Percentiles rank a stretch among this genome's conserved stretches.
phyloP scores from a whole-genome alignment of 345 rosid genomes.

The Brassica cretica region DNA sequence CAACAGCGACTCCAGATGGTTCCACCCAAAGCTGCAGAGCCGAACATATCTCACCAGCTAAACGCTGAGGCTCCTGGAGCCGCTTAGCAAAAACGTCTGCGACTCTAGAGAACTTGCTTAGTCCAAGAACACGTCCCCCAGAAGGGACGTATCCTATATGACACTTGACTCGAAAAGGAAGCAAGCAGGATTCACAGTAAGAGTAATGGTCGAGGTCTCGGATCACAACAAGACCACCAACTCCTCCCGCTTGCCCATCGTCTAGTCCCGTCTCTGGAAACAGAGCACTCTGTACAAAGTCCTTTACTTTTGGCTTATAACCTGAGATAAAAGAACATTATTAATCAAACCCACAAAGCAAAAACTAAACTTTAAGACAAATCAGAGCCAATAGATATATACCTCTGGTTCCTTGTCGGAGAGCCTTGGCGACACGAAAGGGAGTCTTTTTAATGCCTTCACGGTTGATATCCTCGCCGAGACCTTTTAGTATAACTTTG shows the following conservation, averaged over 20 bases:
- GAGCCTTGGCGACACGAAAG: constrained; percentile 83
- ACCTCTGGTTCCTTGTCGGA: constrained; percentile 81
- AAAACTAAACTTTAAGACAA: neutral
- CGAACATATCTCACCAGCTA: constrained; percentile 63
- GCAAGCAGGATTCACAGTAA: constrained; percentile 81
- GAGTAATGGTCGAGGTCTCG: constrained; percentile 81
- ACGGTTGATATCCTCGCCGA: constrained; percentile 71
- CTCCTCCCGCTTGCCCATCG: constrained; percentile 78
- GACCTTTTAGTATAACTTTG: constrained; percentile 63
- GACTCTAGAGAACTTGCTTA: constrained; percentile 85
- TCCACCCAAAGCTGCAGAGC: constrained; percentile 69
- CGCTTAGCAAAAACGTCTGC: constrained; percentile 76
- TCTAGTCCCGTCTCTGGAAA: constrained; percentile 80
- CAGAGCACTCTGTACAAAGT: constrained; percentile 74
- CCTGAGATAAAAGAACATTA: constrained; percentile 43
- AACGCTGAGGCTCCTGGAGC: constrained; percentile 76
- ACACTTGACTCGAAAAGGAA: constrained; percentile 77
- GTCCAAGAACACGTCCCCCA: constrained; percentile 67
- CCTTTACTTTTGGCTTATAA: constrained; percentile 63
- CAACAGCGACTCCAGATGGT: constrained; percentile 79
- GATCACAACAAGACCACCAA: constrained; percentile 76
- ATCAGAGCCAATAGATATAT: constrained; percentile 28
- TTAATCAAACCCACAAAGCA: neutral
- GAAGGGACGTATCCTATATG: constrained; percentile 83
- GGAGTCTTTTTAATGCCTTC: constrained; percentile 86